A percentile compares a stretch with the other conserved stretches of the same genome.
Evolutionary conservation across 768 basidiomycete genomes (phyloP).

Genomic region (Podaxis carcinomalis): DNA sequence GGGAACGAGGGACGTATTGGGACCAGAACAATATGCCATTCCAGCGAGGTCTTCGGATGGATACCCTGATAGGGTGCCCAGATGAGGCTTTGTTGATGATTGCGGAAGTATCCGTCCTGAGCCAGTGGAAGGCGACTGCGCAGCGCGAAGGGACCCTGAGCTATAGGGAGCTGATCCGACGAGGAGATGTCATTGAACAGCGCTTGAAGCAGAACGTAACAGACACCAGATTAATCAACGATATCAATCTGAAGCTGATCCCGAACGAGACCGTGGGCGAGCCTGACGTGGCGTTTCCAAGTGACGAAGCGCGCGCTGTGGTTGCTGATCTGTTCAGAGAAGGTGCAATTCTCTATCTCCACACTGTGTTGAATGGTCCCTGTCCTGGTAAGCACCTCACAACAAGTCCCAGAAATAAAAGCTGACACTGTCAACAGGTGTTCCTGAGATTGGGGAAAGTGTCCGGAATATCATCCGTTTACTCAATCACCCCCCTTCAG

Average conservation of each 20-base stretch:
- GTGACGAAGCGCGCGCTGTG: conserved; percentile 42
- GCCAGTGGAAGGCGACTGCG: conserved; percentile 71
- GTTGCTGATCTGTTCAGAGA: conserved; percentile 62
- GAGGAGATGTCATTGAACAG: conserved; percentile 70
- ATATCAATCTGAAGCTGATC: conserved; percentile 27
- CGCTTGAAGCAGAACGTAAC: conserved; percentile 46
- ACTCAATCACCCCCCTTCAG: conserved; percentile 52
- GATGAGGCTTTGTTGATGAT: conserved; percentile 75
- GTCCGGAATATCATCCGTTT: conserved; percentile 52
- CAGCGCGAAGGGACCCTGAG: conserved; percentile 63
- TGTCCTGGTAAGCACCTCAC: conserved; percentile 52
- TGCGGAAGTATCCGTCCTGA: conserved; percentile 68
- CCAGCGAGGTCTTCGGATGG: conserved; percentile 51
- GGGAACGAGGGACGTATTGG: conserved; percentile 21
- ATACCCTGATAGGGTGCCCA: conserved; percentile 69
- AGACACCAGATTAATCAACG: conserved; percentile 26
- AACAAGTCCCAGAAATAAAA: background rate
- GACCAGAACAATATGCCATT: conserved; percentile 31
- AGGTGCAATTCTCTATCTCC: conserved; percentile 60
- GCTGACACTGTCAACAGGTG: conserved; percentile 37
- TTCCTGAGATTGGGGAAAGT: conserved; percentile 62
- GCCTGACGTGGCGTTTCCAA: conserved; percentile 25
- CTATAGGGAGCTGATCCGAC: conserved; percentile 66
- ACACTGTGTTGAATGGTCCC: conserved; percentile 65
- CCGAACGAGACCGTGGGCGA: conserved; percentile 24